These are phyloP conservation scores for Cordyceps cicadae DNA, from an alignment of 2,329 filamentous ascomycete genomes.

Conservation along the genomic window DNA sequence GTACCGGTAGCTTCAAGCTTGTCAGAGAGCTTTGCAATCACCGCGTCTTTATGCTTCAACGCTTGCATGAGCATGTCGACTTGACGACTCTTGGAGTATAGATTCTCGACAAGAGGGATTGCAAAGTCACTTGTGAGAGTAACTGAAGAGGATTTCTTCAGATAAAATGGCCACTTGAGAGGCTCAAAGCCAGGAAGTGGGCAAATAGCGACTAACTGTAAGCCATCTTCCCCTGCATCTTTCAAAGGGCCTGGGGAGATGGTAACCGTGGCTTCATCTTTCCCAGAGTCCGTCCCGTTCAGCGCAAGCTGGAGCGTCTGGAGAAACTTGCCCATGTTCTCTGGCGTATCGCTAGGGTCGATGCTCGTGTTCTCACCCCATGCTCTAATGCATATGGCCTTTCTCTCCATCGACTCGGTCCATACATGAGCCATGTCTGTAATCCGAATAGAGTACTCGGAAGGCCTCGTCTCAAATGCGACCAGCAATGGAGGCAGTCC, in stretches of 20 bases:
- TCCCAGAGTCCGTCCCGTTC: conserved; percentile 36
- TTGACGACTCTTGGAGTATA: conserved; percentile 32
- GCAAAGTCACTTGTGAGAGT: conserved; percentile 41
- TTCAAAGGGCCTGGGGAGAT: conserved; percentile 28
- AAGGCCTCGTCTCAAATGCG: conserved; percentile 45
- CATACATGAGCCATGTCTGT: conserved; percentile 70
- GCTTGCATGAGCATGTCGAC: conserved; percentile 34
- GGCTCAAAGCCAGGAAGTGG: conserved; percentile 56
- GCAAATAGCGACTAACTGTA: conserved; percentile 48
- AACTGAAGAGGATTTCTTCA: conserved; percentile 38
- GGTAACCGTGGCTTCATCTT: conserved; percentile 36
- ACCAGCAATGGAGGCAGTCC: conserved; percentile 54
- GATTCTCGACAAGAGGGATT: conserved; percentile 41
- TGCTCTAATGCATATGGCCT: conserved; percentile 55
- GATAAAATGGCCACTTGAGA: conserved; percentile 56
- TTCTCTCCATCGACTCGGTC: conserved; percentile 55
- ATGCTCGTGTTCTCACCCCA: conserved; percentile 59
- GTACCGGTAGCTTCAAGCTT: conserved; percentile 45
- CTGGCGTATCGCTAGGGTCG: conserved; percentile 60
- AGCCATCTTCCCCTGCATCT: conserved; percentile 31
- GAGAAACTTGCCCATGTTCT: conserved; percentile 61
- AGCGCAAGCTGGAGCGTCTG: conserved; percentile 49
- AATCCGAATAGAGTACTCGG: conserved; percentile 56
- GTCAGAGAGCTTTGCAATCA: conserved; percentile 43
- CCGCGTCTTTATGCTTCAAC: conserved; percentile 42